Conservation (phyloP, 2,329 filamentous ascomycete species). For the Fusarium mangiferae region DNA sequence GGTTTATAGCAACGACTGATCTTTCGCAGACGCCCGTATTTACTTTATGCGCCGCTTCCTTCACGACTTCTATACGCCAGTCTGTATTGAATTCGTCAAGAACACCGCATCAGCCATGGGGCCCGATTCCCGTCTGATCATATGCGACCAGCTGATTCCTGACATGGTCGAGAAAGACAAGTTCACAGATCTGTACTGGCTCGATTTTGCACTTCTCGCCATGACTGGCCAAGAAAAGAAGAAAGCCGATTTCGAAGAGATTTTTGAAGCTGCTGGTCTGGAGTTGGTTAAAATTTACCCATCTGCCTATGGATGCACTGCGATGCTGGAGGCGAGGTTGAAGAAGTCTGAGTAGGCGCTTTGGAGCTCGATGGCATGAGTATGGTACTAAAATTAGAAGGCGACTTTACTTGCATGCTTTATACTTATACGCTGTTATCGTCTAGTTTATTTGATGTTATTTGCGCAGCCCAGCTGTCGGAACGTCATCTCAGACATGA, state of each 20-base stretch:
- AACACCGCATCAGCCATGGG: slow-evolving; percentile 47
- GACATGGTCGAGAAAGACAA: slow-evolving; percentile 43
- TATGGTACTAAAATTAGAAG: background rate
- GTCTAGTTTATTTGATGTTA: background rate
- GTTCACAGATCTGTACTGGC: slow-evolving; percentile 46
- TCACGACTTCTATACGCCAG: slow-evolving; percentile 47
- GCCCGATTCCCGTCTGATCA: slow-evolving; percentile 47
- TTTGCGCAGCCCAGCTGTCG: background rate
- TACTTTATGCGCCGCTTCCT: slow-evolving; percentile 49
- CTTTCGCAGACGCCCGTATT: slow-evolving; percentile 44
- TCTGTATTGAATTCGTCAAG: slow-evolving; percentile 46
- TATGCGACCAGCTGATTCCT: slow-evolving; percentile 51
- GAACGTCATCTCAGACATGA: background rate
- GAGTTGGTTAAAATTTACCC: slow-evolving; percentile 49
- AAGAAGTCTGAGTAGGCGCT: slow-evolving; percentile 1
- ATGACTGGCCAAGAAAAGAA: slow-evolving; percentile 50
- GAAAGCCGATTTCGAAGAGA: slow-evolving; percentile 43
- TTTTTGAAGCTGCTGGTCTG: slow-evolving; percentile 47
- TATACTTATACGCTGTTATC: too few species aligned
- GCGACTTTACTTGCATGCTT: background rate
- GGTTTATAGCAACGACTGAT: background rate
- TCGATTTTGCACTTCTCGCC: slow-evolving; percentile 45
- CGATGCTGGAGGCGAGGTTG: slow-evolving; percentile 47
- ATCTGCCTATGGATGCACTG: slow-evolving; percentile 45
- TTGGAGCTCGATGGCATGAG: background rate